These are phyloP conservation scores for Aristolochia fimbriata DNA, from an alignment of 164 flowering plant genomes.

Conservation along the genomic window DNA sequence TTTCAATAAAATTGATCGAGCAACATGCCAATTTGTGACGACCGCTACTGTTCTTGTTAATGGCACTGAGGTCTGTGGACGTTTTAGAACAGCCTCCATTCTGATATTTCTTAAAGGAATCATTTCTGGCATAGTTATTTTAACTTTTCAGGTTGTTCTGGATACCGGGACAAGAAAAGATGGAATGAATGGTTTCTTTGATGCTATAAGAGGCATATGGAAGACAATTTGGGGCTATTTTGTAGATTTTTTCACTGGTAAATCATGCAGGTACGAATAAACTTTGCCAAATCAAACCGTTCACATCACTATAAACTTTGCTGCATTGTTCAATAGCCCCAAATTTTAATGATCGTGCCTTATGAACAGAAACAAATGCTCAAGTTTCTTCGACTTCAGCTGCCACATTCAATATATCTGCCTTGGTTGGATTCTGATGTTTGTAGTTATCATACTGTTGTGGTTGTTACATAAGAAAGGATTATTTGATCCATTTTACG, in stretches of 20 bases:
- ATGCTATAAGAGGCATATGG: conserved; percentile 49
- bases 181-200: conserved; percentile 45
- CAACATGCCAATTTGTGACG: conserved; percentile 87
- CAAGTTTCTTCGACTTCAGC: conserved; percentile 71
- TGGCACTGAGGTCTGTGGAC: conserved; percentile 63
- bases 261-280: conserved; percentile 68
- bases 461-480: conserved; percentile 92
- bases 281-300: too few species aligned
- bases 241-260: conserved; percentile 66
- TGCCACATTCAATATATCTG: conserved; percentile 89
- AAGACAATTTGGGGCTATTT: conserved; percentile 45
- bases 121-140: too few species aligned
- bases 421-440: conserved; percentile 68
- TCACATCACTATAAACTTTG: too few species aligned
- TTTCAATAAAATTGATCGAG: conserved; percentile 82
- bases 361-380: conserved; percentile 53
- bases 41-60: conserved; percentile 72
- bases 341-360: neutral
- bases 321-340: neutral
- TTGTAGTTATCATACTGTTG: conserved; percentile 63
- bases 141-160: conserved; percentile 31
- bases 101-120: too few species aligned
- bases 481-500: conserved; percentile 73
- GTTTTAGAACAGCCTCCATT: neutral
- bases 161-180: conserved; percentile 43